Percentiles rank a stretch among this genome's conserved stretches.
These are phyloP conservation scores for Schoenoplectus triqueter DNA, from an alignment of 202 grass and related monocot genomes.

Conservation along the genomic window DNA sequence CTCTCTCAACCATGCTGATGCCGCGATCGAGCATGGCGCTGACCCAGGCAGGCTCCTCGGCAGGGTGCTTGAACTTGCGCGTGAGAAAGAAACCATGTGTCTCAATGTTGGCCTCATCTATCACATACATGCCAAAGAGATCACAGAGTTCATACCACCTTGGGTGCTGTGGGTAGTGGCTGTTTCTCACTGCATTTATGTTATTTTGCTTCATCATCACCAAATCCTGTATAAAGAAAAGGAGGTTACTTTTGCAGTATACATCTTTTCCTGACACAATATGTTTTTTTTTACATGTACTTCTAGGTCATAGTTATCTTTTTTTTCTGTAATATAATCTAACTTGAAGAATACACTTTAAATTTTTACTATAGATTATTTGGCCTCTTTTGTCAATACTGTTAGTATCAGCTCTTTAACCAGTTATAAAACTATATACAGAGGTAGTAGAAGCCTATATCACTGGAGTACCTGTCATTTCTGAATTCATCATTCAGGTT, in stretches of 20 bases:
- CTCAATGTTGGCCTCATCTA: slow-evolving; percentile 97
- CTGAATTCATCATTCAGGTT: slow-evolving; percentile 8
- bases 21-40: slow-evolving; percentile 89
- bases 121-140: slow-evolving; percentile 87
- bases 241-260: slow-evolving; percentile 2
- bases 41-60: slow-evolving; percentile 72
- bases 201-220: slow-evolving; percentile 98
- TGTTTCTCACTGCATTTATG: slow-evolving; percentile 96
- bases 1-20: slow-evolving; percentile 90
- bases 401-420: neutral
- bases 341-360: slow-evolving; percentile 5
- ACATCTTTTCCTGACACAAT: neutral
- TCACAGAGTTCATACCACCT: slow-evolving; percentile 97
- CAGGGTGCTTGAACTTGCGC: slow-evolving; percentile 85
- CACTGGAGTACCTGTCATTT: neutral
- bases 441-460: neutral
- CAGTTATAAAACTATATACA: neutral
- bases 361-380: neutral
- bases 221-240: slow-evolving; percentile 60
- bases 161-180: slow-evolving; percentile 94
- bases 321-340: neutral
- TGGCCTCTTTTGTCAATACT: slow-evolving; percentile 1
- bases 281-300: neutral
- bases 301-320: neutral
- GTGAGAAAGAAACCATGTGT: slow-evolving; percentile 88